phyloP scores from a whole-genome alignment of 2,329 filamentous ascomycete species.

The Cytospora chrysosperma region DNA sequence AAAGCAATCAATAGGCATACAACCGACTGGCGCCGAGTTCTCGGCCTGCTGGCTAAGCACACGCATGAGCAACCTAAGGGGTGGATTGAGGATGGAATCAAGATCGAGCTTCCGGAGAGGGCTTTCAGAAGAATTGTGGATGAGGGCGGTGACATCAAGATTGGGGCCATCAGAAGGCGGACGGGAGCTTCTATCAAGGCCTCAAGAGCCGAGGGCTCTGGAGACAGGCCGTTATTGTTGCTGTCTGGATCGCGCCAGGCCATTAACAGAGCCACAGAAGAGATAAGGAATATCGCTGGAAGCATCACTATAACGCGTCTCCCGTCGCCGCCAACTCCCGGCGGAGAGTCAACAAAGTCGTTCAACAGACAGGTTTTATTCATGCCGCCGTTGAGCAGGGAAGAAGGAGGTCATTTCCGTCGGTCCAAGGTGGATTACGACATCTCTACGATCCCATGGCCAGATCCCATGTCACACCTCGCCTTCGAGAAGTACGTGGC shows the following conservation, averaged over 20 bases:
- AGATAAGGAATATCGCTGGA: slow-evolving; percentile 26
- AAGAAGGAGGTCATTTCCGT: slow-evolving; percentile 10
- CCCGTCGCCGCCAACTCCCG: neutral
- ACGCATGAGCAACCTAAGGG: slow-evolving; percentile 31
- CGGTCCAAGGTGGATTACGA: neutral
- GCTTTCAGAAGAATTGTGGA: slow-evolving; percentile 25
- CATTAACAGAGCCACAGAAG: slow-evolving; percentile 27
- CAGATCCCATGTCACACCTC: slow-evolving; percentile 19
- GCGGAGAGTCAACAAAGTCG: slow-evolving; percentile 1
- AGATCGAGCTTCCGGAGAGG: slow-evolving; percentile 29
- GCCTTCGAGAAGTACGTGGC: slow-evolving; percentile 44
- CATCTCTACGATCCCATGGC: slow-evolving; percentile 11
- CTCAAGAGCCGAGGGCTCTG: slow-evolving; percentile 14
- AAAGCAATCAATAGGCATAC: neutral
- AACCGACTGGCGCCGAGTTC: slow-evolving; percentile 42
- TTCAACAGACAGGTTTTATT: slow-evolving; percentile 1
- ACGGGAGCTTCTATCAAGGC: slow-evolving; percentile 30
- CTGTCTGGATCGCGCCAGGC: slow-evolving; percentile 29
- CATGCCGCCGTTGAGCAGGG: slow-evolving; percentile 14
- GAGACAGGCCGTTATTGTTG: slow-evolving; percentile 27
- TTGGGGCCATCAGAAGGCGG: slow-evolving; percentile 32
- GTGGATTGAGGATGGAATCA: slow-evolving; percentile 27
- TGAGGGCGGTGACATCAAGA: slow-evolving; percentile 23
- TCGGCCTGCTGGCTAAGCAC: slow-evolving; percentile 38
- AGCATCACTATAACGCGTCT: slow-evolving; percentile 25